Percentiles rank a stretch among this genome's conserved stretches.
These are phyloP conservation scores for Fraxinus angustifolia DNA, from an alignment of 305 asterid species.

Conservation along the genomic window DNA sequence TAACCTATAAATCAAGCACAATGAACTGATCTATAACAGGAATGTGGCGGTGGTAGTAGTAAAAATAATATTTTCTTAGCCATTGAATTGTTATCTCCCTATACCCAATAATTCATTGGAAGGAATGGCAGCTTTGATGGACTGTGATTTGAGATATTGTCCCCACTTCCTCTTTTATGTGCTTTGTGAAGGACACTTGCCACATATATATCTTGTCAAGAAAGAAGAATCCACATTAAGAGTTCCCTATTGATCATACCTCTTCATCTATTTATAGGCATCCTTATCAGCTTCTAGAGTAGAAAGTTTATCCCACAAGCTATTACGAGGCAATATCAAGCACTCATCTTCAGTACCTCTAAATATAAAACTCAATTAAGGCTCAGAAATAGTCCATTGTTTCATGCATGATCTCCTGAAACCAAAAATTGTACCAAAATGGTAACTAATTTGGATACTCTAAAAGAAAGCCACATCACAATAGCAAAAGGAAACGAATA, in stretches of 20 bases:
- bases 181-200: too few species aligned
- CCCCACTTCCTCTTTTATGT: too few species aligned
- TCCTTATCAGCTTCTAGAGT: constrained; percentile 13
- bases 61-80: background rate
- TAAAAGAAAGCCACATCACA: background rate
- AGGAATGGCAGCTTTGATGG: too few species aligned
- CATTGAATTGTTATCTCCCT: background rate
- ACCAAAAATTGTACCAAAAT: background rate
- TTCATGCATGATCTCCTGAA: constrained; percentile 9
- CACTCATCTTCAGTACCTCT: constrained; percentile 19
- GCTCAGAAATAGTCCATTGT: constrained; percentile 16
- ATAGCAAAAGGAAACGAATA: background rate
- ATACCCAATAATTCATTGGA: too few species aligned
- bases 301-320: constrained; percentile 20
- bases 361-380: background rate
- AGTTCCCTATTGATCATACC: background rate
- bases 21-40: background rate
- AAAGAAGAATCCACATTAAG: too few species aligned
- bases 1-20: background rate
- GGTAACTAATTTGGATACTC: background rate
- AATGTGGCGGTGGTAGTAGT: background rate
- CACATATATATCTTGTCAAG: too few species aligned
- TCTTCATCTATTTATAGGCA: background rate
- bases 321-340: constrained; percentile 23
- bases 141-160: too few species aligned